A percentile compares a stretch with the other conserved stretches of the same genome.
Conservation (phyloP, 352 stramenopile genomes). For the Pythium periplocum region DNA sequence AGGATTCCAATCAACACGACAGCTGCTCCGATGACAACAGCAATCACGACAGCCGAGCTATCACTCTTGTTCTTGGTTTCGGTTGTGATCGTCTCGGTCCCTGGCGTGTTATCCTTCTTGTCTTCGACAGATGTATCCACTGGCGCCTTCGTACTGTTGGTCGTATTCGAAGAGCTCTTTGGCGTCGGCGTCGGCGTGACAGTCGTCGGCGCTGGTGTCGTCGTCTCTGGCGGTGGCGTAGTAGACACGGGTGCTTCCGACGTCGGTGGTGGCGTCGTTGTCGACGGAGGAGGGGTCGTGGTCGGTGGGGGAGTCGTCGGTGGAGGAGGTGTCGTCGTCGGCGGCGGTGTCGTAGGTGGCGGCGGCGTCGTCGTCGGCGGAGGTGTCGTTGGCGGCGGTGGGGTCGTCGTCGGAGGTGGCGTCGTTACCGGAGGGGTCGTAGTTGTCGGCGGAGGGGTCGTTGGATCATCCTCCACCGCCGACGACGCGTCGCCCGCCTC, state of each 20-base stretch:
- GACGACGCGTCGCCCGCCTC: too few relatives aligned
- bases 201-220: neutral
- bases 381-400: conserved; percentile 3
- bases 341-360: conserved; percentile 1
- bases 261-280: neutral
- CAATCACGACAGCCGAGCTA: conserved; percentile 14
- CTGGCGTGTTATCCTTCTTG: too few relatives aligned
- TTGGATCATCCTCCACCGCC: neutral
- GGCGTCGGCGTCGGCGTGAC: neutral
- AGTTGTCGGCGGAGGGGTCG: neutral
- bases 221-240: neutral
- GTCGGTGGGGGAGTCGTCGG: conserved; percentile 1
- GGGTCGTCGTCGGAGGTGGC: neutral
- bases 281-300: neutral
- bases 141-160: neutral
- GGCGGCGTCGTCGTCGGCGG: neutral
- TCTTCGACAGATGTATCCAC: too few relatives aligned
- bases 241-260: neutral
- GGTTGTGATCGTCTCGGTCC: too few relatives aligned
- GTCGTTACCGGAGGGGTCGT: neutral
- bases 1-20: conserved; percentile 12
- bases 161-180: neutral
- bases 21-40: conserved; percentile 6
- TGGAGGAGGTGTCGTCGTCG: neutral
- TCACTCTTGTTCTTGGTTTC: neutral